Evolutionary conservation across 2,329 filamentous ascomycete genomes (phyloP).

Genomic region (Fusarium sp.): DNA sequence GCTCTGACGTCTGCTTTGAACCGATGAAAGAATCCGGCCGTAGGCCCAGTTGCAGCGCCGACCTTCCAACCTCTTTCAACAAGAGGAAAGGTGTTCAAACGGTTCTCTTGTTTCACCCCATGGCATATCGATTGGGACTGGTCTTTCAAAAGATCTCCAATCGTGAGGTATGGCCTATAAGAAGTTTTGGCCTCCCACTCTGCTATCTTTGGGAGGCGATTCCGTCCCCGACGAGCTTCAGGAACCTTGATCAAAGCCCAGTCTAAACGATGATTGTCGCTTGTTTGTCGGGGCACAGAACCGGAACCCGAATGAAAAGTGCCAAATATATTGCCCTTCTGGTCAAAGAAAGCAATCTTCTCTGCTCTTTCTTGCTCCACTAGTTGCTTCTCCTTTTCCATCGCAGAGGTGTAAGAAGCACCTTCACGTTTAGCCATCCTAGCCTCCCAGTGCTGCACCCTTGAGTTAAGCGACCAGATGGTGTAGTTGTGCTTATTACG

Average conservation of each 20-base stretch:
- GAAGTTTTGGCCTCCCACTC: neutral
- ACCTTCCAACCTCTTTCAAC: neutral
- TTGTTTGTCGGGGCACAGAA: neutral
- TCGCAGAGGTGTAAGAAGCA: no score
- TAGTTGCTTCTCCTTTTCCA: neutral
- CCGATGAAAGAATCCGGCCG: neutral
- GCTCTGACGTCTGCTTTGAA: neutral
- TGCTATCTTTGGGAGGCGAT: neutral
- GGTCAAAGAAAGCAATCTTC: neutral
- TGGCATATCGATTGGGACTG: neutral
- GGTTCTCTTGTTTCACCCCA: neutral
- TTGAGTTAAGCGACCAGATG: neutral
- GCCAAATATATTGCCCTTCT: neutral
- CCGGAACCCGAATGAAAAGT: neutral
- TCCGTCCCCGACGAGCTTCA: neutral
- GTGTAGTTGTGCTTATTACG: neutral
- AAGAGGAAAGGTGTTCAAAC: neutral
- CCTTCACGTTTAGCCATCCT: neutral
- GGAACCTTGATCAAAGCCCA: neutral
- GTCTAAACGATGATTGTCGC: neutral
- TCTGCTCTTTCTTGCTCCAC: neutral
- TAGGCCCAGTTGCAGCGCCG: neutral
- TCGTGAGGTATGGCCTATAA: no score
- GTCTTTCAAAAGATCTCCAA: neutral
- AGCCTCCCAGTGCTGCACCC: neutral